Conservation (phyloP, 1,139 yeast genomes). For the Nadsonia starkeyi-henricii region DNA sequence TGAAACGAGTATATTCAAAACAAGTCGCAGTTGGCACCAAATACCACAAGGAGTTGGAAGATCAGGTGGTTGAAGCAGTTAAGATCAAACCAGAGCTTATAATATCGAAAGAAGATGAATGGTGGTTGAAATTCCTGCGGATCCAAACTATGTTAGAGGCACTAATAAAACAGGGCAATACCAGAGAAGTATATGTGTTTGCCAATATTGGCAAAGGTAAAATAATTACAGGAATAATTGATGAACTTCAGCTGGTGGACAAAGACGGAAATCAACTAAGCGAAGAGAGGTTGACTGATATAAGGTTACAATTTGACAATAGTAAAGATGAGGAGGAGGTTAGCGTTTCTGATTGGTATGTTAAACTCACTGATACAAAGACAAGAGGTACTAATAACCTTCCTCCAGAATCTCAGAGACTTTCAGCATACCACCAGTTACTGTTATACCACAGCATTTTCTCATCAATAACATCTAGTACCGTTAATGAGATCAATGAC, state of each 20-base stretch:
- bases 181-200: not conserved
- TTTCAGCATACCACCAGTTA: not conserved
- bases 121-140: not conserved
- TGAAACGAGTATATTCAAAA: not conserved
- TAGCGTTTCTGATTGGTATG: not conserved
- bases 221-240: not conserved
- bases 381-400: not conserved
- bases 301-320: not conserved
- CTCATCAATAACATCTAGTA: not conserved
- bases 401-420: not conserved
- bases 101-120: not conserved
- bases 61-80: not conserved
- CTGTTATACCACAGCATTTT: not conserved
- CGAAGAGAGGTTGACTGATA: not conserved
- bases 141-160: not conserved
- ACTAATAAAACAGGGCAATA: not conserved
- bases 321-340: not conserved
- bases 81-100: not conserved
- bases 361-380: not conserved
- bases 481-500: not conserved
- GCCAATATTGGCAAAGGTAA: not conserved
- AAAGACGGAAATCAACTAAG: not conserved
- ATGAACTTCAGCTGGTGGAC: not conserved
- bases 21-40: not conserved
- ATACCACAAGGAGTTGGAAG: not conserved